Evolutionary conservation across 768 basidiomycete species (phyloP).

Genomic region (Omphalotus guepiniiformis): DNA sequence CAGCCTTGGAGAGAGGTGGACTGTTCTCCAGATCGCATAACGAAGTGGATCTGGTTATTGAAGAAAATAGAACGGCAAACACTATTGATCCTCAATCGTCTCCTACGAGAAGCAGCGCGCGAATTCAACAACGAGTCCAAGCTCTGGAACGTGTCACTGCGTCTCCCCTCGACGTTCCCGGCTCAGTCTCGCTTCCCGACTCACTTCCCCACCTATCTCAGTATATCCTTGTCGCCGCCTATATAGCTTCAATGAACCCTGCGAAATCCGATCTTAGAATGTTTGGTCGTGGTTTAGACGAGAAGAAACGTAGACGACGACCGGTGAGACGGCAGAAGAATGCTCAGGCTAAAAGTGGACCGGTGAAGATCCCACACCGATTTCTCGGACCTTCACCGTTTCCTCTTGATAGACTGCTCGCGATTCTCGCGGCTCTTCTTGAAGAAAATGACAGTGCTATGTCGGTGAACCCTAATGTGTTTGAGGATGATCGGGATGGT

Average conservation of each 20-base stretch:
- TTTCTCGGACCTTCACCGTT: slow-evolving; percentile 77
- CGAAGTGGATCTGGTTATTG: not conserved
- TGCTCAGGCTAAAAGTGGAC: slow-evolving; percentile 34
- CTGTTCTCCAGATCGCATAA: not conserved
- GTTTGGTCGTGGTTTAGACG: slow-evolving; percentile 73
- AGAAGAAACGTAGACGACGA: slow-evolving; percentile 53
- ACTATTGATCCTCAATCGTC: not conserved
- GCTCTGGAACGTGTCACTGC: not conserved
- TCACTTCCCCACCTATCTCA: slow-evolving; percentile 64
- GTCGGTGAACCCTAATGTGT: too few relatives aligned
- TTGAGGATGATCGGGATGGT: slow-evolving; percentile 32
- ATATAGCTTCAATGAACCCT: slow-evolving; percentile 83
- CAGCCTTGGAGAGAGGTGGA: not conserved
- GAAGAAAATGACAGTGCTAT: slow-evolving; percentile 78
- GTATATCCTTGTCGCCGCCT: slow-evolving; percentile 73
- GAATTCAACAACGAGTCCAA: not conserved
- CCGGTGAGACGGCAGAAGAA: slow-evolving; percentile 33
- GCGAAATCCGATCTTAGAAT: slow-evolving; percentile 74
- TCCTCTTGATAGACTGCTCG: slow-evolving; percentile 73
- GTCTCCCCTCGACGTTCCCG: not conserved
- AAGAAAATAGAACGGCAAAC: slow-evolving; percentile 8
- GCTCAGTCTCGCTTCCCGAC: slow-evolving; percentile 19
- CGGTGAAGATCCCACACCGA: slow-evolving; percentile 64
- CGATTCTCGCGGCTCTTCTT: slow-evolving; percentile 72
- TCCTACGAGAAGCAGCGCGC: slow-evolving; percentile 2